Percentiles rank a stretch among this genome's conserved stretches.
phyloP scores from a whole-genome alignment of 306 rosid species.

The Rubus parviflorus region DNA sequence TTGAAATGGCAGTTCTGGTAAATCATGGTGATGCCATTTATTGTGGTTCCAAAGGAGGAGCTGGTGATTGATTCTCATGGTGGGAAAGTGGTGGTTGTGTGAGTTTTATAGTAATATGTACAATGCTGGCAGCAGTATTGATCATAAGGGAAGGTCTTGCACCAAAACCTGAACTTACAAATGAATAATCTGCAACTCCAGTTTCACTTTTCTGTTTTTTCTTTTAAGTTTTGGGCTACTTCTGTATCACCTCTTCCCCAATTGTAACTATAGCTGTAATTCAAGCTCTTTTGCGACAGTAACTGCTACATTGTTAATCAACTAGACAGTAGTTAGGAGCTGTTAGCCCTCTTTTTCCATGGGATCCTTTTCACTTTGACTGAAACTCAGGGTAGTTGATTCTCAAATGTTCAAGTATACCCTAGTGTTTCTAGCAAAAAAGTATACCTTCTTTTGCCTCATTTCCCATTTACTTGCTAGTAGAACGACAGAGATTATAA shows the following conservation, averaged over 20 bases:
- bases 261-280: not conserved
- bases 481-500: constrained; percentile 15
- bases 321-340: not conserved
- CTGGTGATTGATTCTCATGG: not conserved
- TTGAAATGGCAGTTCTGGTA: constrained; percentile 2
- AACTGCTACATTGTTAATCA: not conserved
- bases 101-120: not conserved
- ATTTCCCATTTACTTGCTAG: not conserved
- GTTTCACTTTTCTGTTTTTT: not conserved
- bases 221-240: not conserved
- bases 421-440: not conserved
- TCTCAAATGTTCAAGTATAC: not conserved
- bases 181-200: not conserved
- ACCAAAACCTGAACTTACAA: not conserved
- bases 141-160: not conserved
- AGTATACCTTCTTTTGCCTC: not conserved
- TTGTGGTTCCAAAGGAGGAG: not conserved
- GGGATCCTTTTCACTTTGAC: not conserved
- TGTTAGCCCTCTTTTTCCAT: not conserved
- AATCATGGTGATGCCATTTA: not conserved
- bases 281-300: not conserved
- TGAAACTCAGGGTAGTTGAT: not conserved
- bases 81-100: not conserved
- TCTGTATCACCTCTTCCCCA: not conserved
- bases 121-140: not conserved